Percentiles rank a stretch among this genome's conserved stretches.
phyloP scores from a whole-genome alignment of 2,329 filamentous ascomycete genomes.

The Teratosphaeria gauchensis region DNA sequence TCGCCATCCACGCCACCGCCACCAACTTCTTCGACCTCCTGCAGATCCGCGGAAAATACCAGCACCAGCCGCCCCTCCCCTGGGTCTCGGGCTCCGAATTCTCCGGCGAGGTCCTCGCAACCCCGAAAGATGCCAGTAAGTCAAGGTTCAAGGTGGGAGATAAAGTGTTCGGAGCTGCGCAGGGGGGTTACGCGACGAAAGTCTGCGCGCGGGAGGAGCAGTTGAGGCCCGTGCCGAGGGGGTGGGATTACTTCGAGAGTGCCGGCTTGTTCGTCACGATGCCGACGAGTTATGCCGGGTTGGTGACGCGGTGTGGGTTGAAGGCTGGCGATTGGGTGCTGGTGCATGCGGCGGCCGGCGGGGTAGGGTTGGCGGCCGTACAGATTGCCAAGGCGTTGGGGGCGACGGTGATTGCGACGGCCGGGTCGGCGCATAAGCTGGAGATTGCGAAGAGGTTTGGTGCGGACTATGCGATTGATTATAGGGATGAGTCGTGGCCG shows the following conservation, averaged over 20 bases:
- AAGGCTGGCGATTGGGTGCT: slow-evolving; percentile 76
- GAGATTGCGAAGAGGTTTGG: slow-evolving; percentile 71
- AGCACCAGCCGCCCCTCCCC: slow-evolving; percentile 78
- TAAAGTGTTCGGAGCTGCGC: slow-evolving; percentile 74
- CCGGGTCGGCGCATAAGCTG: slow-evolving; percentile 69
- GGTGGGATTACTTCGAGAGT: slow-evolving; percentile 76
- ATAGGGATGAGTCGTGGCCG: slow-evolving; percentile 54
- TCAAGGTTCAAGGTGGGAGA: slow-evolving; percentile 64
- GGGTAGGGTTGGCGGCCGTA: slow-evolving; percentile 82
- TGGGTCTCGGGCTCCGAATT: slow-evolving; percentile 87
- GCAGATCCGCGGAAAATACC: slow-evolving; percentile 92
- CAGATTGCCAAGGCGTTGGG: slow-evolving; percentile 90
- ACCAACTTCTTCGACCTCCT: slow-evolving; percentile 97
- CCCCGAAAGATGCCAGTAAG: slow-evolving; percentile 40
- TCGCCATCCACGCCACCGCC: slow-evolving; percentile 75
- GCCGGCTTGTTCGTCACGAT: slow-evolving; percentile 87
- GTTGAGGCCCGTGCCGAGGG: slow-evolving; percentile 64
- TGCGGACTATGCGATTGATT: slow-evolving; percentile 75
- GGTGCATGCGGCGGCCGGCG: slow-evolving; percentile 84
- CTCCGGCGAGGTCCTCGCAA: slow-evolving; percentile 62
- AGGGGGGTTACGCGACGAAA: slow-evolving; percentile 78
- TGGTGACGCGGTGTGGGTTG: slow-evolving; percentile 68
- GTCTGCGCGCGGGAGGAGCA: slow-evolving; percentile 56
- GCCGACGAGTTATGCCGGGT: slow-evolving; percentile 76
- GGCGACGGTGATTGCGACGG: slow-evolving; percentile 87